Base-by-base conservation (phyloP, 768 basidiomycete genomes). In the Auriscalpium vulgare region DNA sequence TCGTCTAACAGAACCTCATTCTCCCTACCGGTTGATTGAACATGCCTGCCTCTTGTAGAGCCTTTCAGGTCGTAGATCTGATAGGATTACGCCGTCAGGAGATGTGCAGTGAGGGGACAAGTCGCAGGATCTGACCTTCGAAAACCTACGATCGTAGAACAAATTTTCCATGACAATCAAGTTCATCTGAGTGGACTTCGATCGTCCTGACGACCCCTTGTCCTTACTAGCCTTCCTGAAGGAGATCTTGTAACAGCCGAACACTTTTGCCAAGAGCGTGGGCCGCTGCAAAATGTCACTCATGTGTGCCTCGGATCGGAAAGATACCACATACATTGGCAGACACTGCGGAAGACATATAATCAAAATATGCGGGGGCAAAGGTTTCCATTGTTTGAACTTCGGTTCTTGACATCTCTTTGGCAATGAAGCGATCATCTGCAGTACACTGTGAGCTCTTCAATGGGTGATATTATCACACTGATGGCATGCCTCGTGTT, bases 381-480 rank as follows among this genome's bases (percentile, higher is more conserved):
- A 99, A 98, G 0, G 88, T 91, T 62, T 95, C 91, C 84, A 98
- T 90, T 0, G 91, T 91, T 67, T 95, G 91, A 61, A 97, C 74
- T 66, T 99, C 97, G 35, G 89, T 78, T 56, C 82, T 80, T 0
- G 95, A 95, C 29, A 98, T 80, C 63, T 97, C 95, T 65, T 99
- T 99, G 37, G 95, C 92, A 61, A 99, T 97, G 77, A 98, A 98
- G 7, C 97, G 92, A 68, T 98, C 94, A 66, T 99, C 95, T 97
- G 56, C 14, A 55, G 16, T 40, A 43, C n/a, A 35, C 2, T 29
- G 29, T 29, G 5, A 14, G 16, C 29, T 21, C 19, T 37, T 35
- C 17, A 16, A 17, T 44, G n/a, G 45, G 51, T 40, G 13, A 53
- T 46, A 29, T 21, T 21, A 21, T 21, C 21, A 38, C 50, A 17